phyloP scores from a whole-genome alignment of 345 rosid species.

The Populus davidiana region DNA sequence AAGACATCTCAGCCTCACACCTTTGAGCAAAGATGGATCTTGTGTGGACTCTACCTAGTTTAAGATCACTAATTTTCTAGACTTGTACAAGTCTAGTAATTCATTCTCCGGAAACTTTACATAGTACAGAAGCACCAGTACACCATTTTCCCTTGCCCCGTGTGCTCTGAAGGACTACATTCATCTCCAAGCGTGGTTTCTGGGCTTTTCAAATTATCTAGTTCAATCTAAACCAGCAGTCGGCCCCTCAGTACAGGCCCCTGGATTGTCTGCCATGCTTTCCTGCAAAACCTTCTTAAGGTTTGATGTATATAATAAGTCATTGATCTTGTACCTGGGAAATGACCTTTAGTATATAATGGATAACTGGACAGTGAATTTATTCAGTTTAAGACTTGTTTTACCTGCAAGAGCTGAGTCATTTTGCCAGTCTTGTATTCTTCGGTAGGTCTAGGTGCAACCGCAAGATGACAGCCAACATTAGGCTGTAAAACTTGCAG shows the following conservation, averaged over 20 bases:
- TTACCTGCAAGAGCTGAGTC: constrained; percentile 90
- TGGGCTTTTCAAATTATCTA: background rate
- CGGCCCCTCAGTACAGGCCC: constrained; percentile 21
- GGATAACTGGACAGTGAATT: background rate
- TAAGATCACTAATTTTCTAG: background rate
- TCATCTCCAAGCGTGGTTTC: constrained; percentile 11
- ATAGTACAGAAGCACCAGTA: background rate
- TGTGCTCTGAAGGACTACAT: constrained; percentile 11
- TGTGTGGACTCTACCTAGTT: background rate
- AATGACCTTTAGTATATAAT: background rate
- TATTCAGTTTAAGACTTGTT: background rate
- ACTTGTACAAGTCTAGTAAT: background rate
- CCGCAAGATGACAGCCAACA: constrained; percentile 30
- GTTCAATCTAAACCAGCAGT: constrained; percentile 2
- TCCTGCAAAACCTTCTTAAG: constrained; percentile 78
- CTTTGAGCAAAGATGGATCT: background rate
- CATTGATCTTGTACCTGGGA: background rate
- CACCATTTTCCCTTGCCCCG: background rate
- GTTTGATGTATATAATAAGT: background rate
- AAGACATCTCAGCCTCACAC: background rate
- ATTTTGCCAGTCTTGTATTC: constrained; percentile 64
- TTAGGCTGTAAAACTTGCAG: constrained; percentile 51
- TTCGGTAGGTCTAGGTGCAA: constrained; percentile 46
- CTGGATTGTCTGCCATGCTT: constrained; percentile 53
- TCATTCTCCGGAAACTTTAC: background rate